Percentiles rank a stretch among this genome's conserved stretches.
These are phyloP conservation scores for Tagetes erecta DNA, from an alignment of 129 eudicot genomes.

Conservation along the genomic window DNA sequence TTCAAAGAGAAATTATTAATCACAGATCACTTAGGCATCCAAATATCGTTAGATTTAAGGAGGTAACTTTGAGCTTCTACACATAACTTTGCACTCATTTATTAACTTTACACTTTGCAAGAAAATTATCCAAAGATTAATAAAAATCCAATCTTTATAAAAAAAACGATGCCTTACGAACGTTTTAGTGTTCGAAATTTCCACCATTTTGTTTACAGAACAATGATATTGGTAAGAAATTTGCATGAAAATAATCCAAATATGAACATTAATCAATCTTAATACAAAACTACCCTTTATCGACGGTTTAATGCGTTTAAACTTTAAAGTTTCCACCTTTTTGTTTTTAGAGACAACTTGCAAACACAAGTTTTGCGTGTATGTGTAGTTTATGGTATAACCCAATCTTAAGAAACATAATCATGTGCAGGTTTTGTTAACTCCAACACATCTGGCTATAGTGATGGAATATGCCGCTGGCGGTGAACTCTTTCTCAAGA, in stretches of 20 bases:
- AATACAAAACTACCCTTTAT: neutral
- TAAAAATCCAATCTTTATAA: neutral
- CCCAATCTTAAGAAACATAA: neutral
- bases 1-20: constrained; percentile 58
- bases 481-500: constrained; percentile 63
- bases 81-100: neutral
- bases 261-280: neutral
- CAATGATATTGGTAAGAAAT: neutral
- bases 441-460: constrained; percentile 66
- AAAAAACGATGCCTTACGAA: neutral
- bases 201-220: neutral
- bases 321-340: neutral
- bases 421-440: constrained; percentile 50
- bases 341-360: neutral
- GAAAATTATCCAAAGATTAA: neutral
- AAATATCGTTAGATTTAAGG: constrained; percentile 64
- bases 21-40: constrained; percentile 69
- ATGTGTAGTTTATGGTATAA: neutral
- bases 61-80: constrained; percentile 34
- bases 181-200: neutral
- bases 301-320: neutral
- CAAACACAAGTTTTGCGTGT: neutral
- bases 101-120: neutral
- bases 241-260: neutral
- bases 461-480: constrained; percentile 83